Percentiles rank a stretch among this genome's conserved stretches.
phyloP scores from a whole-genome alignment of 192 early-diverging fungal genomes.

The Helicostylum pulchrum region DNA sequence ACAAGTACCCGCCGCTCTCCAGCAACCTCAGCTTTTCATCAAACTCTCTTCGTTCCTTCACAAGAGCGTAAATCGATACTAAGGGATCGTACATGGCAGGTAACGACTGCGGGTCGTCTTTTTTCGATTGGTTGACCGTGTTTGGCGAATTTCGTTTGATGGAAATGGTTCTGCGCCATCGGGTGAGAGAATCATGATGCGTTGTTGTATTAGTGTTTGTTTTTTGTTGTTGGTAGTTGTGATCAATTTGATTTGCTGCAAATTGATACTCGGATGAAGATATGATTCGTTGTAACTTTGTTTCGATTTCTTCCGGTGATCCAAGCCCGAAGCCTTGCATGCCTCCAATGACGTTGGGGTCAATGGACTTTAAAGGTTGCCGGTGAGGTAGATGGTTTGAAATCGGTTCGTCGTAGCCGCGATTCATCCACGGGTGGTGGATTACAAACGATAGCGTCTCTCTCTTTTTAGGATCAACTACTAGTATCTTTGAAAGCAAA shows the following conservation, averaged over 20 bases:
- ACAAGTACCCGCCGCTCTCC: background rate
- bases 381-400: constrained; percentile 63
- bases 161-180: background rate
- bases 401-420: constrained; percentile 59
- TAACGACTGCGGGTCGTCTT: constrained; percentile 29
- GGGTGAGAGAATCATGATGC: background rate
- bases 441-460: constrained; percentile 69
- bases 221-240: constrained; percentile 10
- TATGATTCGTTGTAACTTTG: constrained; percentile 45
- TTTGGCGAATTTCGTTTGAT: background rate
- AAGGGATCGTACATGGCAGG: constrained; percentile 55
- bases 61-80: constrained; percentile 83
- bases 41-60: constrained; percentile 54
- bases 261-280: constrained; percentile 48
- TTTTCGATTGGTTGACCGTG: background rate
- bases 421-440: constrained; percentile 75
- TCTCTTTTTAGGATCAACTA: constrained; percentile 64
- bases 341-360: constrained; percentile 53
- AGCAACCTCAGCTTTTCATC: constrained; percentile 26
- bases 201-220: constrained; percentile 3
- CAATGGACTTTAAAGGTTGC: constrained; percentile 48
- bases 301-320: constrained; percentile 50
- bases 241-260: constrained; percentile 15
- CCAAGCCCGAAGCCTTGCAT: constrained; percentile 81
- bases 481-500: constrained; percentile 68